Evolutionary conservation across 257 asterid species (phyloP).

Genomic region (Apocynum venetum): DNA sequence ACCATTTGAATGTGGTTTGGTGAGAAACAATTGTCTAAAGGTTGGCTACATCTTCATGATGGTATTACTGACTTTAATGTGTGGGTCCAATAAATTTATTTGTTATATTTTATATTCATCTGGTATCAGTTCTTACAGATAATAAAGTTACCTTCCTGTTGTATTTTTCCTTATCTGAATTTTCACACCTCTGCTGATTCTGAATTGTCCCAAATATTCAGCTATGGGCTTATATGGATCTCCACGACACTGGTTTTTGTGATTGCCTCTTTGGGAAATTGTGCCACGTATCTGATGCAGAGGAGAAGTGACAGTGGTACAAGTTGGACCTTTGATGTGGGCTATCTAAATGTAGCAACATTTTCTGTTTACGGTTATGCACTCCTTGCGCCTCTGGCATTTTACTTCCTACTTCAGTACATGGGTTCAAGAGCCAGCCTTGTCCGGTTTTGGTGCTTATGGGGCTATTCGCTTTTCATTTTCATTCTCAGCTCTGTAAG

Average conservation of each 20-base stretch:
- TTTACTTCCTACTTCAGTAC: slow-evolving; percentile 86
- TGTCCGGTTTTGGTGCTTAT: slow-evolving; percentile 93
- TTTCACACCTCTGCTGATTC: slow-evolving; percentile 11
- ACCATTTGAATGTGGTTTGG: background rate
- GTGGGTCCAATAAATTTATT: background rate
- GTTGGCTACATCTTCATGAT: background rate
- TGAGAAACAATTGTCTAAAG: background rate
- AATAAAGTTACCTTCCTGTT: background rate
- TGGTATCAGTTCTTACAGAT: background rate
- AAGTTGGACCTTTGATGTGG: slow-evolving; percentile 77
- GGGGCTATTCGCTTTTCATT: slow-evolving; percentile 97
- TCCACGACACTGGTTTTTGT: slow-evolving; percentile 85
- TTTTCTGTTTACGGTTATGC: slow-evolving; percentile 79
- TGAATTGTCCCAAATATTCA: slow-evolving; percentile 29
- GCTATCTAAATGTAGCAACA: slow-evolving; percentile 74
- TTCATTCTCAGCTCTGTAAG: slow-evolving; percentile 80
- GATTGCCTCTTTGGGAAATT: slow-evolving; percentile 80
- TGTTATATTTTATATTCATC: background rate
- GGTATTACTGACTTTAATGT: background rate
- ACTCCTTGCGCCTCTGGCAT: slow-evolving; percentile 80
- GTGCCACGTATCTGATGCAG: slow-evolving; percentile 75
- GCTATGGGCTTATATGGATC: slow-evolving; percentile 94
- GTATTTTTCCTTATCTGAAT: background rate
- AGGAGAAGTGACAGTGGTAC: slow-evolving; percentile 44
- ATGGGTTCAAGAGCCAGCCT: slow-evolving; percentile 82